These are phyloP conservation scores for Apostasia ramifera DNA, from an alignment of 106 monocot genomes.

Conservation along the genomic window DNA sequence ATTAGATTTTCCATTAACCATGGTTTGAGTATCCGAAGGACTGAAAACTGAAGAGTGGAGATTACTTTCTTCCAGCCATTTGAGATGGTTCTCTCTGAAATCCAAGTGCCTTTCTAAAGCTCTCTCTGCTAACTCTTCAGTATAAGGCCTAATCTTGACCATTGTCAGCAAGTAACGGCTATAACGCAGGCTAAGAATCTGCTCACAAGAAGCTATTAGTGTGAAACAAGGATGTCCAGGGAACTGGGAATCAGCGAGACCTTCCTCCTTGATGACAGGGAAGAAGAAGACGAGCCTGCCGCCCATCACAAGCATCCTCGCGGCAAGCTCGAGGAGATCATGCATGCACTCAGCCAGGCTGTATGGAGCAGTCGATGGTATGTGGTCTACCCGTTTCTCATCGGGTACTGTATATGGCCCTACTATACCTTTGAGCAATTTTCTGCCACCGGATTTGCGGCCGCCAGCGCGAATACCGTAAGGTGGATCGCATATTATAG, in stretches of 20 bases:
- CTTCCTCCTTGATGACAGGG: constrained; percentile 80
- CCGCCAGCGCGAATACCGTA: constrained; percentile 98
- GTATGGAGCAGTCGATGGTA: constrained; percentile 95
- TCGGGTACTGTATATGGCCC: constrained; percentile 88
- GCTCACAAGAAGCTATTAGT: constrained; percentile 57
- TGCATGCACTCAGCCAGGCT: constrained; percentile 82
- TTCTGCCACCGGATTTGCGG: constrained; percentile 91
- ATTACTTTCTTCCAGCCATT: constrained; percentile 92
- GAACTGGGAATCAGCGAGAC: constrained; percentile 19
- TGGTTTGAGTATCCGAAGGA: constrained; percentile 24
- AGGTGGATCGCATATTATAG: constrained; percentile 97
- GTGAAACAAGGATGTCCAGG: constrained; percentile 94
- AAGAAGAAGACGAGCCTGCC: constrained; percentile 91
- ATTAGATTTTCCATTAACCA: constrained; percentile 20
- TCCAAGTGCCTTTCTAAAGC: constrained; percentile 56
- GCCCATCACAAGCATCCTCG: constrained; percentile 79
- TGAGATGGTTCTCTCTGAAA: constrained; percentile 91
- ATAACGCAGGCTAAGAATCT: constrained; percentile 81
- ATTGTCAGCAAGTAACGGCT: constrained; percentile 85
- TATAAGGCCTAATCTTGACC: constrained; percentile 71
- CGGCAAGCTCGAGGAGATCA: constrained; percentile 83
- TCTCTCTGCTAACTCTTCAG: constrained; percentile 44
- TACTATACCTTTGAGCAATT: constrained; percentile 65
- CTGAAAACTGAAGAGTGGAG: constrained; percentile 83
- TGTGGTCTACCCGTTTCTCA: constrained; percentile 72